Conservation (phyloP, 2,329 filamentous ascomycete genomes). For the Ophiognomonia clavigignenti-juglandacearum region DNA sequence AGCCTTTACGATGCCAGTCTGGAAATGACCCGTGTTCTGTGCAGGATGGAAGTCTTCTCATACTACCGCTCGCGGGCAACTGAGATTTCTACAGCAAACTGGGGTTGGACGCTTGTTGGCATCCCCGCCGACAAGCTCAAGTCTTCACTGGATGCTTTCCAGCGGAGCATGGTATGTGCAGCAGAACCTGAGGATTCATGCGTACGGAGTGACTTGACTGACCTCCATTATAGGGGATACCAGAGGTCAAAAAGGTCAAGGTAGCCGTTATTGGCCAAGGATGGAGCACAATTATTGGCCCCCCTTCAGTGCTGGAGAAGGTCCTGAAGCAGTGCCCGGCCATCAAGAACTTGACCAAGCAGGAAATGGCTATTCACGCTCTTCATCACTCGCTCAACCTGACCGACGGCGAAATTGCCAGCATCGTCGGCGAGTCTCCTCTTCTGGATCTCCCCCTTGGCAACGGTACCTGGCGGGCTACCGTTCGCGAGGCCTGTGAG, state of each 20-base stretch:
- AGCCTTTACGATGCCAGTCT: constrained; percentile 11
- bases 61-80: constrained; percentile 11
- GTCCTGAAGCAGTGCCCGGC: constrained; percentile 10
- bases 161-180: constrained; percentile 9
- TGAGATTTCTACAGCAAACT: constrained; percentile 9
- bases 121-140: constrained; percentile 11
- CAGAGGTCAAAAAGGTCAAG: constrained; percentile 8
- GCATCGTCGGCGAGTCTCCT: constrained; percentile 5
- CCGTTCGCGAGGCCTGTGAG: constrained; percentile 6
- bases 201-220: too few species aligned
- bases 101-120: constrained; percentile 11
- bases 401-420: constrained; percentile 5
- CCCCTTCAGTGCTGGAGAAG: constrained; percentile 11
- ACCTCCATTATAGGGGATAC: constrained; percentile 3
- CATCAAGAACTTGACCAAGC: constrained; percentile 11
- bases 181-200: too few species aligned
- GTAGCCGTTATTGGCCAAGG: constrained; percentile 11
- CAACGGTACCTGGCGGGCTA: not conserved
- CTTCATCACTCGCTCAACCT: constrained; percentile 9
- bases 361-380: constrained; percentile 11
- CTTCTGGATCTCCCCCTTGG: constrained; percentile 6
- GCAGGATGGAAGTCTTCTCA: constrained; percentile 9
- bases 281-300: constrained; percentile 10
- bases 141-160: constrained; percentile 5
- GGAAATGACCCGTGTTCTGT: constrained; percentile 10